phyloP scores from a whole-genome alignment of 2,329 filamentous ascomycete genomes.

The Beauveria sp. region DNA sequence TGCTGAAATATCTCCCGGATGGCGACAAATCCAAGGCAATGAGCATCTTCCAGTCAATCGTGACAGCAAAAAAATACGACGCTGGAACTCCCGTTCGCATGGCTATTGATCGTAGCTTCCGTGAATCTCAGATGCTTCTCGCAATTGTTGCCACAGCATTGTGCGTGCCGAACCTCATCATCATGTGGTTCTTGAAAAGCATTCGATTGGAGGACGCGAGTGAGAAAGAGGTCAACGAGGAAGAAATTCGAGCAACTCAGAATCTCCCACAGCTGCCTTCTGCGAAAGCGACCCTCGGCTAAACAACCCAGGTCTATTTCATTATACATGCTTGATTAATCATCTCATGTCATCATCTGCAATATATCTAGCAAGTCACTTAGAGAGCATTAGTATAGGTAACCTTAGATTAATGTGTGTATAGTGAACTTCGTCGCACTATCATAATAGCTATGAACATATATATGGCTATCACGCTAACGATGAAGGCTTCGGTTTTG shows the following conservation, averaged over 20 bases:
- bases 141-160: conserved; percentile 15
- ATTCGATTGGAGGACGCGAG: neutral
- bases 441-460: too few relatives aligned
- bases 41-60: conserved; percentile 19
- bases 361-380: too few relatives aligned
- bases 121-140: conserved; percentile 15
- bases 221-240: neutral
- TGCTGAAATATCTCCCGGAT: conserved; percentile 17
- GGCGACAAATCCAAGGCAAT: conserved; percentile 14
- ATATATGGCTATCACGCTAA: too few relatives aligned
- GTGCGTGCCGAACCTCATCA: conserved; percentile 11
- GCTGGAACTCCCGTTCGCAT: conserved; percentile 5
- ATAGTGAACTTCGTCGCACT: too few relatives aligned
- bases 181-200: conserved; percentile 16
- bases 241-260: neutral
- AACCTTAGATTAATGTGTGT: too few relatives aligned
- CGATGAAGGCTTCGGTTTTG: too few relatives aligned
- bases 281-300: too few relatives aligned
- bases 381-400: too few relatives aligned
- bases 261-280: too few relatives aligned
- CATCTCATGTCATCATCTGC: too few relatives aligned
- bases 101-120: conserved; percentile 15
- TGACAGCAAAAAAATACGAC: conserved; percentile 16
- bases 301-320: too few relatives aligned
- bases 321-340: too few relatives aligned